Percentiles rank a stretch among this genome's conserved stretches.
Conservation (phyloP, 78 protist species). For the Protostelium mycophagum region DNA sequence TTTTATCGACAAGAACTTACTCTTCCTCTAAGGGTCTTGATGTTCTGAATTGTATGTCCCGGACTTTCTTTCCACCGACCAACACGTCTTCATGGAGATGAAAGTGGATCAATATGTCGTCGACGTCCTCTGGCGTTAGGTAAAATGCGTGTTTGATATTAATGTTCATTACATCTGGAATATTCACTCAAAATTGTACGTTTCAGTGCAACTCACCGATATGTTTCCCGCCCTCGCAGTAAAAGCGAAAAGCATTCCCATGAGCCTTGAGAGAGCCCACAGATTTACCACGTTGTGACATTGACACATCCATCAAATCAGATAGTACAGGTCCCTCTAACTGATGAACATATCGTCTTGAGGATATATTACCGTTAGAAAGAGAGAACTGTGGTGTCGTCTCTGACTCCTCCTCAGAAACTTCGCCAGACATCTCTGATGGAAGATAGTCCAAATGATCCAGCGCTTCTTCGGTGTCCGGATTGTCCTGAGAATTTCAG, state of each 20-base stretch:
- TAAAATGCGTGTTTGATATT: constrained; percentile 89
- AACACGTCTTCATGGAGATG: constrained; percentile 84
- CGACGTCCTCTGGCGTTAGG: constrained; percentile 85
- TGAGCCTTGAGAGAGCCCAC: constrained; percentile 86
- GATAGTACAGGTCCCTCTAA: too few species aligned
- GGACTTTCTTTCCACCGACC: constrained; percentile 86
- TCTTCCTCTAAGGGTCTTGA: constrained; percentile 78
- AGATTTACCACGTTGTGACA: too few species aligned
- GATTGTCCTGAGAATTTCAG: too few species aligned
- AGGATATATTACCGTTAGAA: too few species aligned
- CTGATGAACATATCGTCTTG: too few species aligned
- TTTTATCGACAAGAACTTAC: constrained; percentile 12
- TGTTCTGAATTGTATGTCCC: constrained; percentile 87
- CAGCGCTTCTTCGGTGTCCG: too few species aligned
- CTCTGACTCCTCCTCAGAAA: too few species aligned
- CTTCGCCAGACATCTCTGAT: too few species aligned
- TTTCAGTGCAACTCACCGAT: background rate
- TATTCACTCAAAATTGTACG: too few species aligned
- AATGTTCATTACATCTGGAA: constrained; percentile 76
- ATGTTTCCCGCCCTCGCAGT: background rate
- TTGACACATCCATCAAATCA: too few species aligned
- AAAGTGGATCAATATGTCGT: constrained; percentile 83
- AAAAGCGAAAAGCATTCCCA: constrained; percentile 89
- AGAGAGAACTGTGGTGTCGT: too few species aligned
- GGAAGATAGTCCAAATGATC: too few species aligned